A percentile compares a stretch with the other conserved stretches of the same genome.
phyloP scores from a whole-genome alignment of 2,329 filamentous ascomycete genomes.

The Tolypocladium guangdongense region DNA sequence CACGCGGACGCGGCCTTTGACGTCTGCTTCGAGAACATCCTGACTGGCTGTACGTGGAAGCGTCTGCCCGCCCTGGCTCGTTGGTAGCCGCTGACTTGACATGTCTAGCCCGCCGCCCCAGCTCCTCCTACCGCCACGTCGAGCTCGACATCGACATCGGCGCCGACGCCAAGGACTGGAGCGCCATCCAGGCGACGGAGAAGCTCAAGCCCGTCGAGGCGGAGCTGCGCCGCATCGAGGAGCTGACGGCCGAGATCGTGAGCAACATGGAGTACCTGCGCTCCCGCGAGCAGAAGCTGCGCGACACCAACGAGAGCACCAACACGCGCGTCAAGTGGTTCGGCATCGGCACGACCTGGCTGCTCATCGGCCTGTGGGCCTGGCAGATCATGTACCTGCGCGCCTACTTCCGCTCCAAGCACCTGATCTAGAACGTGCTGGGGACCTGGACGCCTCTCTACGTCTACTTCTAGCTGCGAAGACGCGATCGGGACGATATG shows the following conservation, averaged over 20 bases:
- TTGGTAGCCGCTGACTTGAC: background rate
- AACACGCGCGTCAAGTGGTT: conserved; percentile 99
- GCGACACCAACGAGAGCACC: conserved; percentile 99
- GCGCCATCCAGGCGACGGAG: conserved; percentile 87
- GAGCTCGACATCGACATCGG: conserved; percentile 95
- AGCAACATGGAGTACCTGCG: conserved; percentile 94
- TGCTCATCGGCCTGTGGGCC: conserved; percentile 76
- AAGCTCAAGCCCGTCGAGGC: conserved; percentile 97
- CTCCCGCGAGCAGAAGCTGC: conserved; percentile 79
- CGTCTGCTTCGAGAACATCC: conserved; percentile 86
- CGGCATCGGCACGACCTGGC: conserved; percentile 82
- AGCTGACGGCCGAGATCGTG: conserved; percentile 81
- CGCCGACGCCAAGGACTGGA: conserved; percentile 97
- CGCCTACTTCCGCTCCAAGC: conserved; percentile 75
- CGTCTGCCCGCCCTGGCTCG: no score
- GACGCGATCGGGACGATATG: background rate
- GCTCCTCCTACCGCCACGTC: conserved; percentile 54
- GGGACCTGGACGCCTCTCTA: background rate
- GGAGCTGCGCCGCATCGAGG: conserved; percentile 85
- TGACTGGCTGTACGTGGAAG: conserved; percentile 52
- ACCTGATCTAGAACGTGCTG: conserved; percentile 21
- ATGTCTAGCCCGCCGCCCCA: conserved; percentile 22
- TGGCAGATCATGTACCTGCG: conserved; percentile 98
- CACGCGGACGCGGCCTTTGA: conserved; percentile 88
- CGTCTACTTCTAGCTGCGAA: background rate